These are phyloP conservation scores for Striga asiatica DNA, from an alignment of 257 asterid species.

Conservation along the genomic window DNA sequence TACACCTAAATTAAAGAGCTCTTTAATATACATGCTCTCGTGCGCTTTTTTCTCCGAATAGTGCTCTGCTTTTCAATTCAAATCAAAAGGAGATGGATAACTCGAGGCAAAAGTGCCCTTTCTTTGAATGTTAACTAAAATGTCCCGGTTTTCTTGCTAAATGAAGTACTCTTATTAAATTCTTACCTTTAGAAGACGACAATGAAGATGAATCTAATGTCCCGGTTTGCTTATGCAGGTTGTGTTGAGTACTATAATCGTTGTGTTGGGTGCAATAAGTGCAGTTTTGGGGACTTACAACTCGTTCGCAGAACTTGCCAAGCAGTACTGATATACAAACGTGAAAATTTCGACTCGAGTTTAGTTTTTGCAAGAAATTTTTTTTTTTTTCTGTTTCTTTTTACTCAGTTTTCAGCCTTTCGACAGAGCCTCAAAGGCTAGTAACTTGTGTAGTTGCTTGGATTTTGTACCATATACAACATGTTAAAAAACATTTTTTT, in stretches of 20 bases:
- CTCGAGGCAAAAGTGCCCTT: not conserved
- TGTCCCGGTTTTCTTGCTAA: not conserved
- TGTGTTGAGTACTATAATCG: slow-evolving; percentile 24
- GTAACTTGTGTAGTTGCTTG: too few relatives aligned
- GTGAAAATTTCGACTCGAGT: not conserved
- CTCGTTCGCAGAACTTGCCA: slow-evolving; percentile 35
- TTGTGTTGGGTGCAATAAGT: slow-evolving; percentile 45
- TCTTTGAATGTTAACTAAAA: not conserved
- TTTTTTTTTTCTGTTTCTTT: too few relatives aligned
- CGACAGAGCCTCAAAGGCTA: too few relatives aligned
- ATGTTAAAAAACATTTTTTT: too few relatives aligned
- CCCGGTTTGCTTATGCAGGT: slow-evolving; percentile 26
- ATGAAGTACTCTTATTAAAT: not conserved
- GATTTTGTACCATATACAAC: too few relatives aligned
- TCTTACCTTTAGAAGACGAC: not conserved
- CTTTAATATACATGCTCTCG: not conserved
- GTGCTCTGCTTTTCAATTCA: not conserved
- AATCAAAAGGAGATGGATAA: not conserved
- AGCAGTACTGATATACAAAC: slow-evolving; percentile 22
- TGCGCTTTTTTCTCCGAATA: not conserved
- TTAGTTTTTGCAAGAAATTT: not conserved
- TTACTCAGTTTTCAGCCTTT: too few relatives aligned
- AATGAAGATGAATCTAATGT: too few relatives aligned
- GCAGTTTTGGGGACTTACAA: slow-evolving; percentile 52
- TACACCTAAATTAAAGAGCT: not conserved